Base-by-base conservation (phyloP, 345 rosid species). In the Bruguiera sexangula region DNA sequence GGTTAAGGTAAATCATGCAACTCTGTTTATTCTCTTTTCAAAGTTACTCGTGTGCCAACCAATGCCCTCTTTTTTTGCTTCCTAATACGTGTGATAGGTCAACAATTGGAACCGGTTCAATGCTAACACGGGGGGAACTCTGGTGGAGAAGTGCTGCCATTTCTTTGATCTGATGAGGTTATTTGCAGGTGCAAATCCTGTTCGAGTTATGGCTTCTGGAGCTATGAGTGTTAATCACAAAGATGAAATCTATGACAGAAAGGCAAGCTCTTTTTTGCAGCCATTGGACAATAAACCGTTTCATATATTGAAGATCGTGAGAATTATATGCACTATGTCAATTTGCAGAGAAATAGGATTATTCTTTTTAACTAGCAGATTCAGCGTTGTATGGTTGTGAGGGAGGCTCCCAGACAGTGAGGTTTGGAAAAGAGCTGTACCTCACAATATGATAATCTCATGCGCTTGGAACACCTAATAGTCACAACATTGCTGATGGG, bases 101-200 rank as follows among this genome's bases (percentile, higher is more conserved):
- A 76, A 88, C 71, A 76, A 94, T 71, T 94, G 98, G 98, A 94
- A 94, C 77, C 85, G 97, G 72, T 94, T 91, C 88, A 94, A 91
- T 76, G 83, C 52, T 52, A 94, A 91, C 83, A 82, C 93, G 0
- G 96, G 98, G 48, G 98, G 98, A 16, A 91, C 98, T 32, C 81
- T 94, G 69, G 98, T 94, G 9, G 98, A 94, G 88, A 94, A 94
- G 72, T 94, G 98, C 79, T 94, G 98, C 78, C 98, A 94, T 76
- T 94, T 94, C 84, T 94, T 94, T 75, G 98, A 94, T 80, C 81
- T 91, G 67, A 94, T 94, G 96, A 88, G 89, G 76, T 85, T 94
- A 71, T 89, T 91, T 78, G 93, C 96, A 2, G 86, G 85, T 74
- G 85, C 95, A 22, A 83, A 89, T 80, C 98, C 98, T 72, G 81